Base-by-base conservation (phyloP, 305 asterid species). In the Lippia alba region DNA sequence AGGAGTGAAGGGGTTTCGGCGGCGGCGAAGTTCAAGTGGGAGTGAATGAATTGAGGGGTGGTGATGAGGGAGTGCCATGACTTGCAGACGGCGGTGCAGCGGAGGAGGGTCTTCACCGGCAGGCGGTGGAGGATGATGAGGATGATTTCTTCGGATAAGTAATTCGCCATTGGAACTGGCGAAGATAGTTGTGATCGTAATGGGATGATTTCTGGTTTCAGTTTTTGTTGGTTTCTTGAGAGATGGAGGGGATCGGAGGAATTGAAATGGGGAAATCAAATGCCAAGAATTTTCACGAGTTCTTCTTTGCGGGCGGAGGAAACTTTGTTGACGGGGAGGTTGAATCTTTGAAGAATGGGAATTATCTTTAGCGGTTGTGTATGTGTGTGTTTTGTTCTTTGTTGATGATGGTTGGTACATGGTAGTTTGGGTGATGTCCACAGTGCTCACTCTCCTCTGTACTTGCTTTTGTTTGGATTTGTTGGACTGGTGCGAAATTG, bases 31-130 rank as follows among this genome's bases (percentile, higher is more conserved):
- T 72, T 60, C 12, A 73, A 60, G 74, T 85, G 91, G 20, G 82
- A 69, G 45, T 80, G 66, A 60, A 81, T 79, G 64, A 85, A 85
- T 33, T 61, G 61, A 39, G 85, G 63, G 65, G 57, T 64, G 59
- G 74, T 79, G 78, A 85, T 83, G 10, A 83, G 73, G 46, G 76
- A 55, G 68, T 79, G 60, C 91, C 91, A 85, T 60, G 82, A 79
- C 77, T 74, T 81, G 80, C 73, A 81, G 67, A 85, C 85, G 82
- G 56, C 24, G 72, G 81, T 76, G 84, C 79, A 80, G 24, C 84
- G 81, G 72, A 85, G 70, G 34, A 85, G 74, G 75, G 75, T 4
- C 41, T 72, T 77, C 2, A 61, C 65, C 14, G 86, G 83, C 76
- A 85, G 32, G 30, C 84, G 69, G 6, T 56, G 79, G 79, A 85